Percentiles rank a stretch among this genome's conserved stretches.
Conservation (phyloP, 768 basidiomycete genomes). For the Filobasidium wieringae region DNA sequence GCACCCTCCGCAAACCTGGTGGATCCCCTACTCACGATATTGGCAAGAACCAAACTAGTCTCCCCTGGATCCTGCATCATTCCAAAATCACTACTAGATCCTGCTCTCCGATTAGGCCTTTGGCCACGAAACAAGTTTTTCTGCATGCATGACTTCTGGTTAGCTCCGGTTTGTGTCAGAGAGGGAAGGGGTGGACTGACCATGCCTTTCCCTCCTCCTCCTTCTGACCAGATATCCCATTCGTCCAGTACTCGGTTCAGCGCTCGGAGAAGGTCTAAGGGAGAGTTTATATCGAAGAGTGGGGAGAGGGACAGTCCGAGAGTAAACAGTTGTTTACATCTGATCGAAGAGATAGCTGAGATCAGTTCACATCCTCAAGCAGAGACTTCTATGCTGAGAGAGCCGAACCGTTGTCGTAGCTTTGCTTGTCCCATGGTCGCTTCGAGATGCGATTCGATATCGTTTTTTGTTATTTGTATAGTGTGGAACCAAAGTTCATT, state of each 20-base stretch:
- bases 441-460: slow-evolving; percentile 23
- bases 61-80: slow-evolving; percentile 17
- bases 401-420: slow-evolving; percentile 17
- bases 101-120: slow-evolving; percentile 16
- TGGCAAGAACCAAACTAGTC: slow-evolving; percentile 21
- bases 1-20: too few relatives aligned
- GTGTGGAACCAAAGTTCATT: slow-evolving; percentile 35
- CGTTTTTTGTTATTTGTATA: slow-evolving; percentile 23
- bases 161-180: background rate
- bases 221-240: slow-evolving; percentile 31
- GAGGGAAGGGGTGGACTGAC: slow-evolving; percentile 18
- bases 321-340: slow-evolving; percentile 23
- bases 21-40: slow-evolving; percentile 27
- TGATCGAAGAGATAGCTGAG: background rate
- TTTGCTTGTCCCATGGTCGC: background rate
- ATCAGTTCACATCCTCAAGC: background rate
- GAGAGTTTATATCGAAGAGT: slow-evolving; percentile 24
- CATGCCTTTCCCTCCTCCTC: slow-evolving; percentile 24
- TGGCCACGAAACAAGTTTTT: slow-evolving; percentile 30
- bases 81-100: slow-evolving; percentile 15
- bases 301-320: slow-evolving; percentile 28
- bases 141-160: slow-evolving; percentile 1
- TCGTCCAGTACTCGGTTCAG: slow-evolving; percentile 29
- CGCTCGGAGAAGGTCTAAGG: slow-evolving; percentile 19
- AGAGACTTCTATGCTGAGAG: background rate